Percentiles rank a stretch among this genome's conserved stretches.
Evolutionary conservation across 768 basidiomycete genomes (phyloP).

Genomic region (Paxillus involutus): DNA sequence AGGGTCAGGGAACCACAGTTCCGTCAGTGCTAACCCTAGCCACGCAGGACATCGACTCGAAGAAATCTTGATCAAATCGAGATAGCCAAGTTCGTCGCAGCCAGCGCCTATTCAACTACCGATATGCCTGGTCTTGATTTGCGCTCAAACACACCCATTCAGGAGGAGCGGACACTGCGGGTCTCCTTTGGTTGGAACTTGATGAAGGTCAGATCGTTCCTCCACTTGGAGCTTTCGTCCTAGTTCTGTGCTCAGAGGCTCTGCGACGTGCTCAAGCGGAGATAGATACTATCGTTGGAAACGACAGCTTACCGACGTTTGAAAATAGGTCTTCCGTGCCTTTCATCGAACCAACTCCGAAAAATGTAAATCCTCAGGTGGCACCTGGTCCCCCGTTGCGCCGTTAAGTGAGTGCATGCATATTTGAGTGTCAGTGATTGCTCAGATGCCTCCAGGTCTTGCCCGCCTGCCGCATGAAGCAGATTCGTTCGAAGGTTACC

Average conservation of each 20-base stretch:
- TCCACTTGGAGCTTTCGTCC: not conserved
- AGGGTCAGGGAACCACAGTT: no score
- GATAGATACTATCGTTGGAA: not conserved
- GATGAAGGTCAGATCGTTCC: not conserved
- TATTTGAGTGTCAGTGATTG: not conserved
- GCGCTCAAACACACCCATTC: no score
- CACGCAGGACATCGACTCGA: not conserved
- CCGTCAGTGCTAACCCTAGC: not conserved
- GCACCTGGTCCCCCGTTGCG: not conserved
- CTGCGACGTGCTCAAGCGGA: not conserved
- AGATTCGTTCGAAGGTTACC: not conserved
- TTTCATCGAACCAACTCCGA: not conserved
- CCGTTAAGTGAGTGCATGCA: not conserved
- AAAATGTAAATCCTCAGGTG: conserved; percentile 1
- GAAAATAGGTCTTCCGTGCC: not conserved
- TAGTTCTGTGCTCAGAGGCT: not conserved
- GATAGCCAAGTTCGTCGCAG: not conserved
- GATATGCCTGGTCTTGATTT: no score
- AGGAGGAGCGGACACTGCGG: no score
- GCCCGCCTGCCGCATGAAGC: not conserved
- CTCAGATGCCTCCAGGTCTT: not conserved
- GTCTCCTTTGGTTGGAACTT: no score
- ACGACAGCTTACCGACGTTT: not conserved
- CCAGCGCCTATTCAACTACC: not conserved
- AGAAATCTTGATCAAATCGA: not conserved